These are phyloP conservation scores for Stagonosporopsis rhizophila DNA, from an alignment of 2,329 filamentous ascomycete species.

Conservation along the genomic window DNA sequence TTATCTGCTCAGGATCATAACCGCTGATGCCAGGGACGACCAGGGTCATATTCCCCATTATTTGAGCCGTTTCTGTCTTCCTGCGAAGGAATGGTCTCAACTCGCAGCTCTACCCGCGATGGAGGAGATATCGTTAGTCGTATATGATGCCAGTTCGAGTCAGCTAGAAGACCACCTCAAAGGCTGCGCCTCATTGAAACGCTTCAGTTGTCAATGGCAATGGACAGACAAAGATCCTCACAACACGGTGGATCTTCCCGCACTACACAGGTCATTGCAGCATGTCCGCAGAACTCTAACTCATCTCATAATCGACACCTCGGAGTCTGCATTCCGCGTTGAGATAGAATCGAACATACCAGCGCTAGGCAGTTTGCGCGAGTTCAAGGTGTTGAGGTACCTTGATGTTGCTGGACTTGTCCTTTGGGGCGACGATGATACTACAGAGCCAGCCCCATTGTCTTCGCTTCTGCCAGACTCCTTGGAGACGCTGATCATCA, in stretches of 20 bases:
- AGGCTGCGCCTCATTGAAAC: not conserved
- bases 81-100: not conserved
- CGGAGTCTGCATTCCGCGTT: conserved; percentile 1
- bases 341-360: conserved; percentile 15
- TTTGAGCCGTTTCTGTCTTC: not conserved
- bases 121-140: not conserved
- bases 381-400: conserved; percentile 19
- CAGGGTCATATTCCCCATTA: not conserved
- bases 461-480: conserved; percentile 20
- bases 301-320: conserved; percentile 6
- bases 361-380: conserved; percentile 20
- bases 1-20: not conserved
- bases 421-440: conserved; percentile 23
- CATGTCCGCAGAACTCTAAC: not conserved
- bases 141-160: not conserved
- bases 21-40: not conserved
- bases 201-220: conserved; percentile 7
- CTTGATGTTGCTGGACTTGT: conserved; percentile 26
- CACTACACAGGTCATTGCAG: not conserved
- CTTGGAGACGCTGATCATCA: conserved; percentile 22
- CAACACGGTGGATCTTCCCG: not conserved
- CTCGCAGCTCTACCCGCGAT: not conserved
- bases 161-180: not conserved
- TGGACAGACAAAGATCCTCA: not conserved
- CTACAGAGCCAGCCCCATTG: conserved; percentile 3